Conservation (phyloP, 805 yeast genomes). For the Wickerhamiella slavikovae region DNA sequence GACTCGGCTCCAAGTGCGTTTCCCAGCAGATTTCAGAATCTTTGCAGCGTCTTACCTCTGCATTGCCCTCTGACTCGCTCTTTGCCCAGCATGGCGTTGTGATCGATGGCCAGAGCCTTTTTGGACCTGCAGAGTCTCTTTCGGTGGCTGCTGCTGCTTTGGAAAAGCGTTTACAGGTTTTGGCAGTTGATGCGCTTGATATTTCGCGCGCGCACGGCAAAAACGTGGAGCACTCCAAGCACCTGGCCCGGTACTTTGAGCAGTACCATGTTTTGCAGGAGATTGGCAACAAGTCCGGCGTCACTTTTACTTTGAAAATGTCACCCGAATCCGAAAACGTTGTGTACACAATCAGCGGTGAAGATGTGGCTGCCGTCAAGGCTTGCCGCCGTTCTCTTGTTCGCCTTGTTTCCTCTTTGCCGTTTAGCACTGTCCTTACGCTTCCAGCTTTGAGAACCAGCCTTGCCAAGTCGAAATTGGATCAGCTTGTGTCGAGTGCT, state of each 20-base stretch:
- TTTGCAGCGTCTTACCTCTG: background rate
- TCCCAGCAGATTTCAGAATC: background rate
- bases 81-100: constrained; percentile 19
- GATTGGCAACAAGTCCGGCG: constrained; percentile 28
- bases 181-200: constrained; percentile 47
- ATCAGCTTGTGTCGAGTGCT: constrained; percentile 13
- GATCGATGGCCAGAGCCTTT: constrained; percentile 37
- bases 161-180: constrained; percentile 35
- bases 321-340: constrained; percentile 23
- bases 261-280: constrained; percentile 23
- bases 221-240: constrained; percentile 52
- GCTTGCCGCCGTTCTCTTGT: constrained; percentile 57
- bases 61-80: constrained; percentile 2
- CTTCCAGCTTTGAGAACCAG: constrained; percentile 42
- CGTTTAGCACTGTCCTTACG: constrained; percentile 42
- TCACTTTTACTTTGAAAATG: constrained; percentile 23
- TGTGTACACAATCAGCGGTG: constrained; percentile 40
- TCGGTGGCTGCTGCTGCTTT: constrained; percentile 42
- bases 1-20: background rate
- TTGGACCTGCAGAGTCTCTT: constrained; percentile 34
- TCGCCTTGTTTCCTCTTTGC: constrained; percentile 43
- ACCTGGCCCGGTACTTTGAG: constrained; percentile 44
- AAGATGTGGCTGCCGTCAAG: constrained; percentile 29
- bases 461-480: constrained; percentile 23
- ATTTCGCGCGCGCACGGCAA: constrained; percentile 81